Percentiles rank a stretch among this genome's conserved stretches.
phyloP scores from a whole-genome alignment of 495 filamentous ascomycete species.

The Jackrogersella multiformis region DNA sequence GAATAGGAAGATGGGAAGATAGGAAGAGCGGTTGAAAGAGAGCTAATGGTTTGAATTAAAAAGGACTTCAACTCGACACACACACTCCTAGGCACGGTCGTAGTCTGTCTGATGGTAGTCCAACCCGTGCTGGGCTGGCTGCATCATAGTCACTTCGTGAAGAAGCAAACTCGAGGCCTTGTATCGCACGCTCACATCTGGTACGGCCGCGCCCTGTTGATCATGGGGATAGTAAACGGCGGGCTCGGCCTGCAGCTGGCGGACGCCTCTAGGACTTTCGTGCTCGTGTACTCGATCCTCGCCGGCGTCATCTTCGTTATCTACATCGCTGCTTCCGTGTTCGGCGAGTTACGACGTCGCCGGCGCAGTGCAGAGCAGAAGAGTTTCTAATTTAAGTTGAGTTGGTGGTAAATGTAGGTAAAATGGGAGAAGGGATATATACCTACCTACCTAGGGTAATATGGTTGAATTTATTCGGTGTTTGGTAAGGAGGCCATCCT shows the following conservation, averaged over 20 bases:
- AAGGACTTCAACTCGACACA: conserved; percentile 56
- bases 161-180: conserved; percentile 57
- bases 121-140: conserved; percentile 71
- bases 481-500: neutral
- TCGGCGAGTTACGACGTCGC: conserved; percentile 31
- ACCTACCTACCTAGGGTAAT: neutral
- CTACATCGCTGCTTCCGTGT: conserved; percentile 51
- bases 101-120: conserved; percentile 65
- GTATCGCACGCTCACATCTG: conserved; percentile 74
- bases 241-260: conserved; percentile 70
- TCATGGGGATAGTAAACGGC: conserved; percentile 75
- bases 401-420: neutral
- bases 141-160: conserved; percentile 68
- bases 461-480: neutral
- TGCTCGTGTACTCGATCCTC: conserved; percentile 69
- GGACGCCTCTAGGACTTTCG: conserved; percentile 50
- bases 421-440: neutral
- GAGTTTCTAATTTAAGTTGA: conserved; percentile 3
- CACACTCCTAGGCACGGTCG: conserved; percentile 66
- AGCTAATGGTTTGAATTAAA: conserved; percentile 17
- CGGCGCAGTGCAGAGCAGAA: conserved; percentile 7
- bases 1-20: no score
- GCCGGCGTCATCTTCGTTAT: conserved; percentile 60
- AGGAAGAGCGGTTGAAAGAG: neutral
- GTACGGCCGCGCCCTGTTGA: conserved; percentile 70